These are phyloP conservation scores for Aspergillus sojae DNA, from an alignment of 2,329 filamentous ascomycete species.

Conservation along the genomic window DNA sequence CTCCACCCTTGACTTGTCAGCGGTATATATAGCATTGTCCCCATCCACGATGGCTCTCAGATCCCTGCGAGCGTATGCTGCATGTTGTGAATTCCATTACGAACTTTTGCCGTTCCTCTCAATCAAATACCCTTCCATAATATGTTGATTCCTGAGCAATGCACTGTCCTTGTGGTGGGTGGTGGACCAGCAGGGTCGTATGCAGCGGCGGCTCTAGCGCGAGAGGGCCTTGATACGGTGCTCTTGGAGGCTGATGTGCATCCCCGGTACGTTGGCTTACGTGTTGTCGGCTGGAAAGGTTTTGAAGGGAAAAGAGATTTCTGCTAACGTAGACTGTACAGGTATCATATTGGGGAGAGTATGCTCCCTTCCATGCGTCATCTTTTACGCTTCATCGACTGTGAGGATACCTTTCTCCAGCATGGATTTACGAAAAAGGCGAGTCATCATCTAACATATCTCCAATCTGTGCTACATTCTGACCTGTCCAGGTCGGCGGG, in stretches of 20 bases:
- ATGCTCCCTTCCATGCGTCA: constrained; percentile 45
- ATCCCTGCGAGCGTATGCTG: too few relatives aligned
- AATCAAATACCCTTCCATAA: too few relatives aligned
- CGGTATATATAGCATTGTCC: too few relatives aligned
- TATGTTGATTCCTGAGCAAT: constrained; percentile 13
- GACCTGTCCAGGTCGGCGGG: too few relatives aligned
- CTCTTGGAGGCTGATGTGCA: constrained; percentile 50
- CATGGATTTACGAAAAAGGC: constrained; percentile 9
- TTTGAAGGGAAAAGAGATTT: too few relatives aligned
- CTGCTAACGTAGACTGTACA: constrained; percentile 10
- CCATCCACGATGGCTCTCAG: too few relatives aligned
- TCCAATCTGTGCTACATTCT: background rate
- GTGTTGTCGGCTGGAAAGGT: fast-evolving
- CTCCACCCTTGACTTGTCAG: too few relatives aligned
- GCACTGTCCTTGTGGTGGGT: constrained; percentile 48
- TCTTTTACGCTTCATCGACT: constrained; percentile 50
- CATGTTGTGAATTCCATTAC: too few relatives aligned
- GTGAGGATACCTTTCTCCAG: constrained; percentile 29
- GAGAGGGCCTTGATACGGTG: constrained; percentile 50
- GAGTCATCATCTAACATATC: background rate
- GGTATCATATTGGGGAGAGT: constrained; percentile 44
- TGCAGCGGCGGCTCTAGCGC: constrained; percentile 46
- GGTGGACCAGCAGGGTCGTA: constrained; percentile 54
- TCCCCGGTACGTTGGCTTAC: constrained; percentile 33
- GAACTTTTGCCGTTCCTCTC: too few relatives aligned